Percentiles rank a stretch among this genome's conserved stretches.
Evolutionary conservation across 441 rosid species (phyloP).

Genomic region (Aleurites moluccanus): DNA sequence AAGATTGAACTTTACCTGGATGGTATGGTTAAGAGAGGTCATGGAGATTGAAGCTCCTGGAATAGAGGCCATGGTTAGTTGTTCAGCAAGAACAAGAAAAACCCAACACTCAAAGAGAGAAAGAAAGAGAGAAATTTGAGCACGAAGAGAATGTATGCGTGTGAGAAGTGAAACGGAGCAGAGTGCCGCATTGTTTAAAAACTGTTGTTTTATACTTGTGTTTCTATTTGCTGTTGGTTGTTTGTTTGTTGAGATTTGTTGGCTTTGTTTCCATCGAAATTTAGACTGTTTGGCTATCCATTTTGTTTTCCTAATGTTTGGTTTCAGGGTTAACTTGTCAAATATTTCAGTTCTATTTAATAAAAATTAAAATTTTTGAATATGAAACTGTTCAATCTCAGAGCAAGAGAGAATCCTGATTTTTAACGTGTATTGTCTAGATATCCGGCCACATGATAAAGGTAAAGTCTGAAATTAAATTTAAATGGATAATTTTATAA

Average conservation of each 20-base stretch:
- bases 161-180: background rate
- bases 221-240: background rate
- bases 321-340: background rate
- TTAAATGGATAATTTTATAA: too few species aligned
- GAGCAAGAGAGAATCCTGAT: too few species aligned
- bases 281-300: slow-evolving; percentile 12
- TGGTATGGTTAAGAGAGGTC: slow-evolving; percentile 29
- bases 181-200: background rate
- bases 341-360: too few species aligned
- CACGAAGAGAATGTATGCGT: slow-evolving; percentile 7
- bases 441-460: too few species aligned
- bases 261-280: slow-evolving; percentile 30
- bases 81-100: background rate
- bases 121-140: slow-evolving; percentile 14
- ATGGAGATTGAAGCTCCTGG: slow-evolving; percentile 39
- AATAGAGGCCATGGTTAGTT: slow-evolving; percentile 44
- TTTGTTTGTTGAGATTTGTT: slow-evolving; percentile 19
- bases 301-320: background rate
- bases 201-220: slow-evolving; percentile 12
- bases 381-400: too few species aligned
- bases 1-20: slow-evolving; percentile 22
- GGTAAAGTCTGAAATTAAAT: too few species aligned
- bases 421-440: too few species aligned
- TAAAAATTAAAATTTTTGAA: too few species aligned
- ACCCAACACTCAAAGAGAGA: background rate